Percentiles rank a stretch among this genome's conserved stretches.
phyloP scores from a whole-genome alignment of 768 basidiomycete genomes.

The Amanita rimosa region DNA sequence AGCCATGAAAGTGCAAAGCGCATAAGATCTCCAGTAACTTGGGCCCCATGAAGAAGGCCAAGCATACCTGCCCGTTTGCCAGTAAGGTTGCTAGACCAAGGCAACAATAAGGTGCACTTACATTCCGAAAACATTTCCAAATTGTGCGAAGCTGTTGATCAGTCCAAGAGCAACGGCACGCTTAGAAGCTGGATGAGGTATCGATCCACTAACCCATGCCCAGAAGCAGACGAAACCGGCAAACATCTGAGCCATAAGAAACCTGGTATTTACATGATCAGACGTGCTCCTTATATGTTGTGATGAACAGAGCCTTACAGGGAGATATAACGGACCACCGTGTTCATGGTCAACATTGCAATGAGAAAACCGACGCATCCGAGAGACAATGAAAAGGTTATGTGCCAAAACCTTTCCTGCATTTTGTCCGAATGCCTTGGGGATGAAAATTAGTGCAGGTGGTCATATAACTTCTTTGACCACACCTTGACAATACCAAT shows the following conservation, averaged over 20 bases:
- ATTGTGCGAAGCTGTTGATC: slow-evolving; percentile 71
- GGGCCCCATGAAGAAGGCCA: slow-evolving; percentile 68
- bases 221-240: slow-evolving; percentile 59
- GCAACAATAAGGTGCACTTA: slow-evolving; percentile 23
- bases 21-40: slow-evolving; percentile 57
- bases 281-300: neutral
- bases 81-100: neutral
- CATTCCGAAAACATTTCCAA: slow-evolving; percentile 80
- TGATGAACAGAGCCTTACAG: slow-evolving; percentile 29
- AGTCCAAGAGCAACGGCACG: slow-evolving; percentile 80
- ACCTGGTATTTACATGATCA: slow-evolving; percentile 27
- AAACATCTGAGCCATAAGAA: slow-evolving; percentile 69
- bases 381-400: slow-evolving; percentile 34
- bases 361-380: slow-evolving; percentile 64
- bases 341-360: slow-evolving; percentile 52
- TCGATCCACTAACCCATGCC: slow-evolving; percentile 40
- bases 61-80: slow-evolving; percentile 32
- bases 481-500: slow-evolving; percentile 39
- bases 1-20: slow-evolving; percentile 56
- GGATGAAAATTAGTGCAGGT: neutral
- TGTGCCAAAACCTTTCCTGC: slow-evolving; percentile 66
- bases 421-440: slow-evolving; percentile 57
- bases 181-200: slow-evolving; percentile 65
- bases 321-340: slow-evolving; percentile 51
- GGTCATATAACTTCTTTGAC: neutral